Percentiles rank a stretch among this genome's conserved stretches.
Evolutionary conservation across 768 basidiomycete genomes (phyloP).

Genomic region (Tricholomella constricta): DNA sequence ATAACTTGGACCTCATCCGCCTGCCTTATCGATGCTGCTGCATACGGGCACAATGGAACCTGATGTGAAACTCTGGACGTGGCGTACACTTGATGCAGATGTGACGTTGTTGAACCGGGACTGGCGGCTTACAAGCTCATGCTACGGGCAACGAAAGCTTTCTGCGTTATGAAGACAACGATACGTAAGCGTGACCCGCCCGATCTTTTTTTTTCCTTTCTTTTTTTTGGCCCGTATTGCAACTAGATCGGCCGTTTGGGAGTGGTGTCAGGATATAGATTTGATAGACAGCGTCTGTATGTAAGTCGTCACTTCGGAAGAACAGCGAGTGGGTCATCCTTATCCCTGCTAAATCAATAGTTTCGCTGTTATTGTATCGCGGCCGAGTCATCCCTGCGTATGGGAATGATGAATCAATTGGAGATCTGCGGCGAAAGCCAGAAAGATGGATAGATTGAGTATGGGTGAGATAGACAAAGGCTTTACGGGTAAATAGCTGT

Average conservation of each 20-base stretch:
- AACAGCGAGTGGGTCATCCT: slow-evolving; percentile 3
- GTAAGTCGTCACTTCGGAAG: background rate
- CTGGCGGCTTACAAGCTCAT: background rate
- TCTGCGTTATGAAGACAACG: slow-evolving; percentile 2
- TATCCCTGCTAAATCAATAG: slow-evolving; percentile 1
- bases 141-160: slow-evolving; percentile 11
- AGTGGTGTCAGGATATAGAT: slow-evolving; percentile 4
- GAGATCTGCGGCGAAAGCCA: slow-evolving; percentile 17
- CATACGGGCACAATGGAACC: slow-evolving; percentile 1
- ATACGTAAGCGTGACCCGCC: slow-evolving; percentile 7
- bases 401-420: slow-evolving; percentile 13
- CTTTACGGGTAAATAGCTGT: slow-evolving; percentile 4
- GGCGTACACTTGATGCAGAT: slow-evolving; percentile 6
- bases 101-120: slow-evolving; percentile 11
- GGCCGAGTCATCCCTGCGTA: slow-evolving; percentile 14
- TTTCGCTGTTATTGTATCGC: slow-evolving; percentile 2
- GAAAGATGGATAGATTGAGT: slow-evolving; percentile 10
- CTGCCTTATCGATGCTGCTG: background rate
- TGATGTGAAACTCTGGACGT: slow-evolving; percentile 4
- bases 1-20: background rate
- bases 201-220: background rate
- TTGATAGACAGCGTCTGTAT: slow-evolving; percentile 10
- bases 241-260: background rate
- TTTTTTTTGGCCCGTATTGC: no score
- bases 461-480: background rate